Base-by-base conservation (phyloP, 495 filamentous ascomycete species). In the Podospora australis region DNA sequence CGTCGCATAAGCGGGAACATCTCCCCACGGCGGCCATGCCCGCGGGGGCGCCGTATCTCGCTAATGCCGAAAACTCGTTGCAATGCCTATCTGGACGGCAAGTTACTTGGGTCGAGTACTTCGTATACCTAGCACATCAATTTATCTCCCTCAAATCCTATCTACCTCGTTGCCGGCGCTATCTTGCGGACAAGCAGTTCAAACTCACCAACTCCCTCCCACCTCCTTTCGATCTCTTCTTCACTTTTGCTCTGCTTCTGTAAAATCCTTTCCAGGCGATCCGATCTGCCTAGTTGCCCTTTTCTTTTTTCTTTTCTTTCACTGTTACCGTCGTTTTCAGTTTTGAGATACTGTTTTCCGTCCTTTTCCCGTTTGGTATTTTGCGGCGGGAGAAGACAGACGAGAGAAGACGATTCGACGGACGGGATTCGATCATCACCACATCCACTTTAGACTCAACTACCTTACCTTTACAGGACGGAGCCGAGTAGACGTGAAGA, bases 81-180 rank as follows among this genome's bases (percentile, higher is more conserved):
- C 10, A 44, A 39, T 32, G 49, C 51, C 52, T 55, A 51, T 41
- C 52, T 48, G 49, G 25, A 53, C 40, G 46, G 26, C 40, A 6
- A 48, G 43, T n/a, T 55, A 61, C 49, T 34, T 50, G 28, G 21
- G 11, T 39, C 30, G 38, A 16, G 50, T 47, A 44, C n/a, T n/a
- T n/a, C n/a, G n/a, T n/a, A n/a, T n/a, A n/a, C n/a, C n/a, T n/a
- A n/a, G n/a, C n/a, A n/a, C n/a, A n/a, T 34, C 60, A 63, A 63
- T 63, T 63, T 63, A 63, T 63, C 57, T 57, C 54, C 46, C 58
- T 59, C 58, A 57, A 57, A 57, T 54, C 62, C 54, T 26, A 53
- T 50, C n/a, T n/a, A n/a, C n/a, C n/a, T n/a, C n/a, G n/a, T 54
- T 45, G 49, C 41, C 41, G 47, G 30, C 62, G 51, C 62, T 62